Evolutionary conservation across 2,329 filamentous ascomycete species (phyloP).

Genomic region (Dactylellina sp.): DNA sequence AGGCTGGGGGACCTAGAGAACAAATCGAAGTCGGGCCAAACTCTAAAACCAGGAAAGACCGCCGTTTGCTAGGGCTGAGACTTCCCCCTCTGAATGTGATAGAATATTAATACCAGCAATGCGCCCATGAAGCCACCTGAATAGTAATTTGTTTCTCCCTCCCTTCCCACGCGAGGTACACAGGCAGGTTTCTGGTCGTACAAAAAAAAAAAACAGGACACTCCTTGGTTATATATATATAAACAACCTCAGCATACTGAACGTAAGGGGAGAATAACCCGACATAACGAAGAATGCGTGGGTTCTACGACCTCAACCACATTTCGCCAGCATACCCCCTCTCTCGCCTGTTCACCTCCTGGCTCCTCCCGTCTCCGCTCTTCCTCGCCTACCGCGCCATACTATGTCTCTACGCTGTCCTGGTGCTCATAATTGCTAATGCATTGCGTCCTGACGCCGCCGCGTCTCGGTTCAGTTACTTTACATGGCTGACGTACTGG

Average conservation of each 20-base stretch:
- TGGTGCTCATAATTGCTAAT: constrained; percentile 76
- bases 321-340: constrained; percentile 65
- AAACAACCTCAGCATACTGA: no score
- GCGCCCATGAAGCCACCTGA: not conserved
- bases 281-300: constrained; percentile 15
- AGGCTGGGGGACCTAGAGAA: constrained; percentile 15
- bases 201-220: no score
- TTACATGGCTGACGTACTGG: constrained; percentile 86
- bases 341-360: constrained; percentile 79
- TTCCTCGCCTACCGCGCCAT: constrained; percentile 70
- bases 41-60: constrained; percentile 14
- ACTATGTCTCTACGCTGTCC: constrained; percentile 74
- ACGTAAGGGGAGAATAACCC: no score
- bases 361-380: constrained; percentile 76
- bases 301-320: constrained; percentile 49
- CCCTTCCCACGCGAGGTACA: not conserved
- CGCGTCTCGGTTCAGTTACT: constrained; percentile 78
- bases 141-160: constrained; percentile 10
- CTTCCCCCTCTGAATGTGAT: not conserved
- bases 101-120: constrained; percentile 36
- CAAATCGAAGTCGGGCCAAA: not conserved
- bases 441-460: constrained; percentile 70
- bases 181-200: constrained; percentile 6
- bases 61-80: constrained; percentile 26
- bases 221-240: no score